Percentiles rank a stretch among this genome's conserved stretches.
Conservation (phyloP, 371 early-diverging fungal genomes). For the Encephalitozoon cuniculi region DNA sequence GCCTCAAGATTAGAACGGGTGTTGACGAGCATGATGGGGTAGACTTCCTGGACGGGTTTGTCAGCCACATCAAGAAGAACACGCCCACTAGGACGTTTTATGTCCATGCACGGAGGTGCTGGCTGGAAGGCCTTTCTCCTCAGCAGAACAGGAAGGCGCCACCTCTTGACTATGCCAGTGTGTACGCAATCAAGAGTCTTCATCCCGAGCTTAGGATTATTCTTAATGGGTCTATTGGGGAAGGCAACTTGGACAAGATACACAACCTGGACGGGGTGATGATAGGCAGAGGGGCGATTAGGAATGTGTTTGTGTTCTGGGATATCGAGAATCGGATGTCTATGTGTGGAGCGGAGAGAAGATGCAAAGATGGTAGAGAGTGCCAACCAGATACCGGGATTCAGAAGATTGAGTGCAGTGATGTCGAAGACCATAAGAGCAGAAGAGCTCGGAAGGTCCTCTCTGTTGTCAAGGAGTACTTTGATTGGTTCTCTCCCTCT, state of each 20-base stretch:
- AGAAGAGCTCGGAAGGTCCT: not conserved
- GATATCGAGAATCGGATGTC: not conserved
- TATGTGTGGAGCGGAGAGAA: not conserved
- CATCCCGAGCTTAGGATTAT: constrained; percentile 66
- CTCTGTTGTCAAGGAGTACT: constrained; percentile 8
- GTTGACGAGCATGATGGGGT: constrained; percentile 60
- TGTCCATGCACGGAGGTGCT: constrained; percentile 75
- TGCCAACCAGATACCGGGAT: not conserved
- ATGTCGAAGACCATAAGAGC: not conserved
- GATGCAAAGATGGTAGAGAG: not conserved
- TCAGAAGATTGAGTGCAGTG: not conserved
- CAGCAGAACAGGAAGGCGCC: constrained; percentile 73
- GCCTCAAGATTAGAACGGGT: constrained; percentile 59
- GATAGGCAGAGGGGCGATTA: constrained; percentile 60
- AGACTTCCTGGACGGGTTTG: constrained; percentile 56
- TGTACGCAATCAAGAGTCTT: constrained; percentile 64
- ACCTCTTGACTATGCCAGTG: constrained; percentile 68
- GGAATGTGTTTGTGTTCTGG: constrained; percentile 55
- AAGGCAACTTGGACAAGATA: not conserved
- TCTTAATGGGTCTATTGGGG: constrained; percentile 72
- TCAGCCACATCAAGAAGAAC: constrained; percentile 59
- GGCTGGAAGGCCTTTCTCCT: constrained; percentile 71
- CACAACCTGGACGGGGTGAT: constrained; percentile 59
- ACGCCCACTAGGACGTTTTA: constrained; percentile 63
- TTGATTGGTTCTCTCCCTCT: not conserved